Conservation (phyloP, 148 eudicot genomes). For the Rhododendron ferrugineum region DNA sequence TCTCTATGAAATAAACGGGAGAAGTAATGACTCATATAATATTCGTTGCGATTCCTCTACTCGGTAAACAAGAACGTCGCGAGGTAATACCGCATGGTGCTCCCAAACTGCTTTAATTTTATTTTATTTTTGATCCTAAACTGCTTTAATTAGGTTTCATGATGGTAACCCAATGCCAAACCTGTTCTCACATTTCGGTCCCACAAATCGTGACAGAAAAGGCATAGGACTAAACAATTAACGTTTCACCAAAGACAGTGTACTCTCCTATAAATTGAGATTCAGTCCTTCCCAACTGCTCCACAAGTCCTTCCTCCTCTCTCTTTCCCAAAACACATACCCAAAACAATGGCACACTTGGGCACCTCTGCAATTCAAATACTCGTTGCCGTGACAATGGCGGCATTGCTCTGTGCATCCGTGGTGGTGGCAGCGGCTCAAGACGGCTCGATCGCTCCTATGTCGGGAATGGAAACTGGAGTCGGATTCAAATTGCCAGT, state of each 20-base stretch:
- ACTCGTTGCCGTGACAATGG: background rate
- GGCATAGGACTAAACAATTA: background rate
- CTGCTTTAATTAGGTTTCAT: background rate
- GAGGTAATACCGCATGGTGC: background rate
- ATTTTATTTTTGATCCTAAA: no score
- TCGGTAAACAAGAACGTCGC: background rate
- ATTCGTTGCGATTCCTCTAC: background rate
- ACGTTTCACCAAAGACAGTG: background rate
- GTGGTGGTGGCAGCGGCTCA: background rate
- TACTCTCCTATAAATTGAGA: constrained; percentile 10
- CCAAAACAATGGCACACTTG: constrained; percentile 3
- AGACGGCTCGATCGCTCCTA: background rate
- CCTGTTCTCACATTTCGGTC: constrained; percentile 1
- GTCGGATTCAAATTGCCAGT: background rate
- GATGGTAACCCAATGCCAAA: constrained; percentile 13
- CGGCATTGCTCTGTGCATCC: background rate
- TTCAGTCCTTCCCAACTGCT: background rate
- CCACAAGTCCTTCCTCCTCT: background rate
- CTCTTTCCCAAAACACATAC: background rate
- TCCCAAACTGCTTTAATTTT: no score
- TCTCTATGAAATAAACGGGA: background rate
- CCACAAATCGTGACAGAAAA: background rate
- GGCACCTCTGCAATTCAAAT: constrained; percentile 1
- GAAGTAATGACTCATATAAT: background rate
- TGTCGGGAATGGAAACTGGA: constrained; percentile 1